A percentile compares a stretch with the other conserved stretches of the same genome.
Conservation (phyloP, 2,329 filamentous ascomycete genomes). For the Cercospora canescens region DNA sequence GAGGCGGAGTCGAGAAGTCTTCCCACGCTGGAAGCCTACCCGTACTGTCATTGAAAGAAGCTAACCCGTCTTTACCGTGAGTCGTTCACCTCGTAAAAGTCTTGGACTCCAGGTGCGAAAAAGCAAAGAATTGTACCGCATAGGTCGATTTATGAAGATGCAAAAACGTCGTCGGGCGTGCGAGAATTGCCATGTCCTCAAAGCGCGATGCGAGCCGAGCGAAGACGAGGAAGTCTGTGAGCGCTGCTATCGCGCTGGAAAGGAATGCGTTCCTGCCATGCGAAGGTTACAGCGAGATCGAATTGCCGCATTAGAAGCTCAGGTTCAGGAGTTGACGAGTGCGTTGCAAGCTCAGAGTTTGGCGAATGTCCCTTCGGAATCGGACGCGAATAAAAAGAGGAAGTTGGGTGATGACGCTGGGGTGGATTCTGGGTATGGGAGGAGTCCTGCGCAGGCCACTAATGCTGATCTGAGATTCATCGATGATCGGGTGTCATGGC, state of each 20-base stretch:
- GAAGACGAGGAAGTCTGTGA: slow-evolving; percentile 7
- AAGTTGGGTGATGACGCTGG: neutral
- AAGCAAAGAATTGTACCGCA: too few species aligned
- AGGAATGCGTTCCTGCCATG: slow-evolving; percentile 14
- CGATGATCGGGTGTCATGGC: neutral
- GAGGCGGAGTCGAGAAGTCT: neutral
- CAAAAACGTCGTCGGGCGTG: slow-evolving; percentile 13
- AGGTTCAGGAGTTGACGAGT: slow-evolving; percentile 13
- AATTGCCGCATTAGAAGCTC: slow-evolving; percentile 17
- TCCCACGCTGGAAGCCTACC: neutral
- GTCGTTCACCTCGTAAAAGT: neutral
- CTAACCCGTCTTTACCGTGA: neutral
- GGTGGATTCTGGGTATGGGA: neutral
- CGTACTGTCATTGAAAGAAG: neutral
- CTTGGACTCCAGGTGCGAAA: too few species aligned
- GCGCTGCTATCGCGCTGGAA: slow-evolving; percentile 11
- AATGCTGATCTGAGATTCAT: slow-evolving; percentile 7
- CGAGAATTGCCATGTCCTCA: slow-evolving; percentile 16
- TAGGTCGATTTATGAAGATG: neutral
- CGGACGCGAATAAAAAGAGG: slow-evolving; percentile 7
- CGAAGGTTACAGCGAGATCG: slow-evolving; percentile 13
- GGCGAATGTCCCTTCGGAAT: neutral
- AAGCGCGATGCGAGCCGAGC: slow-evolving; percentile 12
- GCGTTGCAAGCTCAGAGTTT: slow-evolving; percentile 7
- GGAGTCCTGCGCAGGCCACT: neutral